These are phyloP conservation scores for Tricholoma furcatifolium DNA, from an alignment of 768 basidiomycete species.

Conservation along the genomic window DNA sequence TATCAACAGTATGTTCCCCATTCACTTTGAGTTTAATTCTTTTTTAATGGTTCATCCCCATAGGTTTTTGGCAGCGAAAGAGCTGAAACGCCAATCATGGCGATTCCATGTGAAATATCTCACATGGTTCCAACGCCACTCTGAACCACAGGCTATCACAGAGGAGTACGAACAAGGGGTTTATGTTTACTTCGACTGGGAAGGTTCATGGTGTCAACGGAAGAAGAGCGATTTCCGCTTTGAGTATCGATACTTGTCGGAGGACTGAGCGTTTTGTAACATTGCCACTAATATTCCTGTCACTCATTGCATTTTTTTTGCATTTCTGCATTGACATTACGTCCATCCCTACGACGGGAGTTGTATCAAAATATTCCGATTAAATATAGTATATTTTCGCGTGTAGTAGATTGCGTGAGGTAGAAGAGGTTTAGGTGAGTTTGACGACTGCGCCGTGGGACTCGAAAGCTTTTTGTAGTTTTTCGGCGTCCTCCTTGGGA, in stretches of 20 bases:
- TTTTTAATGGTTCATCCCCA: slow-evolving; percentile 7
- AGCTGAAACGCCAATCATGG: slow-evolving; percentile 97
- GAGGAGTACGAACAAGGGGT: slow-evolving; percentile 99
- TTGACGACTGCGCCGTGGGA: slow-evolving; percentile 84
- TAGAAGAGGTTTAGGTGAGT: slow-evolving; percentile 59
- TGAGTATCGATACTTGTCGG: slow-evolving; percentile 92
- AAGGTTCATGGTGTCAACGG: slow-evolving; percentile 97
- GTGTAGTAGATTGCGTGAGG: slow-evolving; percentile 11
- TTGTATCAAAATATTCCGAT: slow-evolving; percentile 19
- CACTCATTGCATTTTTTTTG: slow-evolving; percentile 6
- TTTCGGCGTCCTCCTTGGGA: slow-evolving; percentile 97
- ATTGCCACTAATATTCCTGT: neutral
- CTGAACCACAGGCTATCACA: slow-evolving; percentile 97
- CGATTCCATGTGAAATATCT: slow-evolving; percentile 99
- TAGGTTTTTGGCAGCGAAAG: slow-evolving; percentile 94
- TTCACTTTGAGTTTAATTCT: neutral
- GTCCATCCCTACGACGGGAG: slow-evolving; percentile 5
- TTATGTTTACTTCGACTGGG: slow-evolving; percentile 99
- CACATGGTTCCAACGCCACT: slow-evolving; percentile 99
- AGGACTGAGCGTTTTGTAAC: slow-evolving; percentile 59
- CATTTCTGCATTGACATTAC: slow-evolving; percentile 9
- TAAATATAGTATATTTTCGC: slow-evolving; percentile 21
- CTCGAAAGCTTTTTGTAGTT: slow-evolving; percentile 89
- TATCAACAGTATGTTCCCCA: slow-evolving; percentile 83
- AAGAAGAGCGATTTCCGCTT: slow-evolving; percentile 98